phyloP scores from a whole-genome alignment of 306 rosid genomes.

The Dryas alaskensis region DNA sequence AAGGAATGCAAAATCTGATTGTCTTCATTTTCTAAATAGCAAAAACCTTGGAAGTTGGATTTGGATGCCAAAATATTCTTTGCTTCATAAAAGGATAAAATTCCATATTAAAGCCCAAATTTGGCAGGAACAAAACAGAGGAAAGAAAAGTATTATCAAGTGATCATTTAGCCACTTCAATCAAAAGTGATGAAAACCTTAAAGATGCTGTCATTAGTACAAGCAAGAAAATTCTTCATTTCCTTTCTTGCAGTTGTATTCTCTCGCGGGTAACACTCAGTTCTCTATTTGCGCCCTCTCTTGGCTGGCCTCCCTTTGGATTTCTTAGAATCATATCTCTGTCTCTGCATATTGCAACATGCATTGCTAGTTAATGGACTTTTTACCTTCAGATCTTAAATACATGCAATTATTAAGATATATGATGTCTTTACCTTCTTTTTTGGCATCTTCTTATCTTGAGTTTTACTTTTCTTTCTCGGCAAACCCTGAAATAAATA shows the following conservation, averaged over 20 bases:
- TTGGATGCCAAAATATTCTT: not conserved
- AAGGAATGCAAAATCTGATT: not conserved
- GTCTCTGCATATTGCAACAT: conserved; percentile 46
- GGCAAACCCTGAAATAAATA: conserved; percentile 37
- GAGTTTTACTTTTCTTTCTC: conserved; percentile 33
- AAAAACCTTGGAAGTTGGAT: not conserved
- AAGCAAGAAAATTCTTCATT: not conserved
- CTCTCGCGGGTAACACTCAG: conserved; percentile 6
- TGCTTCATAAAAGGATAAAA: not conserved
- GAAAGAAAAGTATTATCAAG: not conserved
- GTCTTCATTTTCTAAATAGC: not conserved
- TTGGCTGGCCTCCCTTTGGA: conserved; percentile 34
- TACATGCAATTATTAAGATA: conserved; percentile 1
- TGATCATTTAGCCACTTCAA: not conserved
- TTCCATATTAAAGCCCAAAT: not conserved
- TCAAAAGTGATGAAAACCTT: not conserved
- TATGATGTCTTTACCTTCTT: conserved; percentile 47
- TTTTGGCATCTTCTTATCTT: conserved; percentile 32
- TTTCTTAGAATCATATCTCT: conserved; percentile 12
- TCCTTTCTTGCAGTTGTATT: conserved; percentile 7
- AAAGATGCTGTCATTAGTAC: not conserved
- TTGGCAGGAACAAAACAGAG: not conserved
- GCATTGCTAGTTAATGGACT: not conserved
- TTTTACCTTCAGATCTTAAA: not conserved
- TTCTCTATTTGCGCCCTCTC: conserved; percentile 46